Base-by-base conservation (phyloP, 1,284 basidiomycete genomes). In the Apiotrichum siamense region DNA sequence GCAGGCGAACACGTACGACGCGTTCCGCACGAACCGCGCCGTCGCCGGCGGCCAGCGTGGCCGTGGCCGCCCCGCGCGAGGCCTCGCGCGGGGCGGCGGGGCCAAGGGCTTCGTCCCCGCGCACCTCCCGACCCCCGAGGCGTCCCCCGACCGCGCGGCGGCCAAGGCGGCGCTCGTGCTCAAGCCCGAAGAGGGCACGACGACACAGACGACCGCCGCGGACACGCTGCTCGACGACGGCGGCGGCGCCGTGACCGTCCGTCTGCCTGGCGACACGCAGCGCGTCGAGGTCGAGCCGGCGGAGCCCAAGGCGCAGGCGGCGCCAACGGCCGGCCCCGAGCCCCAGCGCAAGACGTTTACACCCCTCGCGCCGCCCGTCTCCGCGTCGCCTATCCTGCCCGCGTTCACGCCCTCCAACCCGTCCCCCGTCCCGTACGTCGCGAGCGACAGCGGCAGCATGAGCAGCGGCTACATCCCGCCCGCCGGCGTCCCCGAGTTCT, bases 401-500 rank as follows among this genome's bases (percentile, higher is more conserved):
- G 37, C 44, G 0, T 61, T 59, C 38, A 49, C 50, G 1, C 52
- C 51, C 7, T 56, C 59, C 23, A 49, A 50, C 40, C 49, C 54
- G 3, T 56, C 52, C 5, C 54, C 54, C 1, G 52, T 39, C 13
- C 58, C 47, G 2, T 51, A 46, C 23, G 44, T 50, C 12, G 62
- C 57, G 2, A 62, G 60, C 42, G 64, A 70, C 47, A 65, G 61
- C 48, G 66, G 66, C 13, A 65, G 64, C 11, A 61, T 63, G 21
- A 53, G 55, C 55, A 52, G 52, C 38, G 51, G 52, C 5, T 57
- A 51, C 40, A 26, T 57, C 18, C 50, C 42, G 23, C 41, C 47
- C 41, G 7, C 38, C 42, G 26, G 18, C 18, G 41, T 50, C 26
- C 43, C 43, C 32, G 80, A 86, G 73, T 78, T 85, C 23, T 89